Evolutionary conservation across 2,329 filamentous ascomycete species (phyloP), one percentile per base, ranked within the genome.

Genomic region (Cladosporium sp.): DNA sequence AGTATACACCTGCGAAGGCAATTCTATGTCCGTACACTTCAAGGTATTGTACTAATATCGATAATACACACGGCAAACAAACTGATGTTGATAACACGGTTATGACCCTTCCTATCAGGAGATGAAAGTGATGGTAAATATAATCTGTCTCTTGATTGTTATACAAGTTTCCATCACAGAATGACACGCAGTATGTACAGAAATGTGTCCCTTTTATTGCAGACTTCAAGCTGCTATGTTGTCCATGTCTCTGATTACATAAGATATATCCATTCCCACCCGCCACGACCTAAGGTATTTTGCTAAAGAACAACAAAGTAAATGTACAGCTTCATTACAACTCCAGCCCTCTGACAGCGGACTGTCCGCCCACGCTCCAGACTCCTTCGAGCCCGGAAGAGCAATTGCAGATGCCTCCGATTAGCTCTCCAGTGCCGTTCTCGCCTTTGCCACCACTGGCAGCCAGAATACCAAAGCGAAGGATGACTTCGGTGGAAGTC

Each of bases 401-500:
- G 50, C 61, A 63, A 63, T 63, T 56, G 35, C 61, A 63, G 5
- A 35, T 21, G 18, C 52, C 50, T 14, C 61, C 61, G 26, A 37
- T 46, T 18, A 37, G 29, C 23, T 37, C 28, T 53, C 46, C 33
- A 14, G 18, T 28, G 7, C 60, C 60, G 12, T 18, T 44, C 21
- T 56, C 33, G 21, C 50, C 61, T 28, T 63, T 63, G 12, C 62
- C 62, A 35, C 61, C 62, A 11, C 62, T 64, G 21, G 67, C 67
- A 4, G 74, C 74, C 61, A 97, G 80, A 63, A 97, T 90, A 31
- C 84, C 88, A 75, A 98, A 98, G 7, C 95, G 86, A 60, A 99
- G 81, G 64, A 90, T 87, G 10, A 98, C 94, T 80, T 99, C 95
- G 3, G 90, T 89, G 60, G 92, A 90, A 1, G 95, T 98, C 62